Evolutionary conservation across 352 stramenopile genomes (phyloP), one percentile per base, ranked within the genome.

Genomic region (Phytophthora pini): DNA sequence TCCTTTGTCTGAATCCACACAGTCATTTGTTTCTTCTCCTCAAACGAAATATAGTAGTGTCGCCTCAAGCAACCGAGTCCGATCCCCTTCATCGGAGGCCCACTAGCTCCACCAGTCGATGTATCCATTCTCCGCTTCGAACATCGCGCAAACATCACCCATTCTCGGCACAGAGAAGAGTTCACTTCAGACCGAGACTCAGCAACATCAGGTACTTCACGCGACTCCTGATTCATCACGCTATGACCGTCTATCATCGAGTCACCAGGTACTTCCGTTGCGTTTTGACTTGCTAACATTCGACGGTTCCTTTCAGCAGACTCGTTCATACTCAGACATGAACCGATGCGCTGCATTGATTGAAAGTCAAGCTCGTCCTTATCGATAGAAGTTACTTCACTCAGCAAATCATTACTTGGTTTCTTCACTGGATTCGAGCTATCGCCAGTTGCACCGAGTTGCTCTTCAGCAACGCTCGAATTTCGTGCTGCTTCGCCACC

Each of bases 1-100:
- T 93, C 87, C 48, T 84, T 70, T 15, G 76, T 79, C 26, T 88
- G 79, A 7, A 74, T 77, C 87, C 84, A 94, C 5, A 64, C 65
- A 1, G 62, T 77, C 84, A 93, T 86, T 13, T 57, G 54, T 31
- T 64, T 34, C 41, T 92, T 88, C 58, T 94, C 87, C 8, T 86
- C 56, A 5, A 70, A 45, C 0, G 84, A 94, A 48, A 93, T 82
- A 49, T 88, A 93, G 64, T 92, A 90, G 36, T 93, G 87, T 0
- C 87, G 82, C 54, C 86, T 83, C 7, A 88, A 63, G 48, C 87
- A 94, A 0, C 76, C 84, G 2, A 90, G 65, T 2, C 79, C 78
- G 40, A 74, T 54, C 5, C 69, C 68, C 12, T 61, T 63, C 24
- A 39, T 56, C 3, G 45, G 50, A 26, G 46, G 43, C 1, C 61